Evolutionary conservation across 2,329 filamentous ascomycete species (phyloP).

Genomic region (Teratosphaeria gauchensis): DNA sequence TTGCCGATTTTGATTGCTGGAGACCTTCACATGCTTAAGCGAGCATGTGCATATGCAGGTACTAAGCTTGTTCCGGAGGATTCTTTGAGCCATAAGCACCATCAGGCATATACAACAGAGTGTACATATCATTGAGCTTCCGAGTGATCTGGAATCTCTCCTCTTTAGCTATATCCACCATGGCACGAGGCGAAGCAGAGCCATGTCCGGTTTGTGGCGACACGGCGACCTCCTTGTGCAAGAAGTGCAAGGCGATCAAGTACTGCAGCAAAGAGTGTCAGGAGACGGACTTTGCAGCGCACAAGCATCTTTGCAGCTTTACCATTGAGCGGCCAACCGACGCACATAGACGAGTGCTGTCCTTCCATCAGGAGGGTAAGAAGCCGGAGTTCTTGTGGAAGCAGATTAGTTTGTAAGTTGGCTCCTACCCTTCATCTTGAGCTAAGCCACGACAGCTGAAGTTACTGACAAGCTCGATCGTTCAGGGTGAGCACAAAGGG

Average conservation of each 20-base stretch:
- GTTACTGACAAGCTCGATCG: too few relatives aligned
- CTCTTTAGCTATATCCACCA: background rate
- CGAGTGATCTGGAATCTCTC: too few relatives aligned
- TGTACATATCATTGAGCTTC: background rate
- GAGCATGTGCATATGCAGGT: background rate
- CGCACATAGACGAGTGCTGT: background rate
- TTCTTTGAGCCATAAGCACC: too few relatives aligned
- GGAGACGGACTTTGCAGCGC: background rate
- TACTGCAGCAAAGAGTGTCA: background rate
- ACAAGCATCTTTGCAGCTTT: background rate
- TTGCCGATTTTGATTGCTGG: background rate
- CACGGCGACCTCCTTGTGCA: background rate
- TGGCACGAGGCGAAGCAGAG: background rate
- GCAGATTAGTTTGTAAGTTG: background rate
- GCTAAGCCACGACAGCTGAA: background rate
- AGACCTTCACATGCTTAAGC: background rate
- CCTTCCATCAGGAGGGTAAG: background rate
- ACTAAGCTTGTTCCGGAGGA: too few relatives aligned
- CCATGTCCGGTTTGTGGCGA: background rate
- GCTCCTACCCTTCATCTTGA: too few relatives aligned
- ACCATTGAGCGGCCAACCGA: background rate
- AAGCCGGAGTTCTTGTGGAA: background rate
- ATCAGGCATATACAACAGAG: too few relatives aligned
- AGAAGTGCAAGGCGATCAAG: background rate
- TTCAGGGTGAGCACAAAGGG: too few relatives aligned